Evolutionary conservation across 768 basidiomycete genomes (phyloP).

Genomic region (Lyophyllum atratum): DNA sequence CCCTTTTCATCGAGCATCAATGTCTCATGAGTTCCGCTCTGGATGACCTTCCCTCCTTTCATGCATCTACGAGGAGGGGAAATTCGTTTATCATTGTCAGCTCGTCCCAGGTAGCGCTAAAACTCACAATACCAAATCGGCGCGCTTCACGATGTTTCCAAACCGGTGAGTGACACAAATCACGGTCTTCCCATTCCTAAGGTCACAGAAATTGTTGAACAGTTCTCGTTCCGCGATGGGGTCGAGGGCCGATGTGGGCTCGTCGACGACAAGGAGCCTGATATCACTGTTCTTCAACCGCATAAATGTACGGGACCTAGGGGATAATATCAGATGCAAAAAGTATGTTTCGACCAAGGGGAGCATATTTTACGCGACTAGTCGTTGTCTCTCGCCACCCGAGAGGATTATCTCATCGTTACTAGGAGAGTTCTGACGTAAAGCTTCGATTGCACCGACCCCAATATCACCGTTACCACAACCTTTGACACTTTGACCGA

Average conservation of each 20-base stretch:
- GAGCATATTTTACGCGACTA: slow-evolving; percentile 42
- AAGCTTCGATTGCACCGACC: slow-evolving; percentile 30
- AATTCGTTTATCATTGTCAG: not conserved
- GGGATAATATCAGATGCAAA: not conserved
- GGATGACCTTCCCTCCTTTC: slow-evolving; percentile 7
- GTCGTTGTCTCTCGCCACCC: slow-evolving; percentile 50
- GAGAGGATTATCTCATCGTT: slow-evolving; percentile 33
- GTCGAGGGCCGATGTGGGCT: slow-evolving; percentile 60
- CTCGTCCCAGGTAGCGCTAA: not conserved
- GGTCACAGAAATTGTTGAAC: slow-evolving; percentile 37
- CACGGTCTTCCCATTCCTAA: slow-evolving; percentile 51
- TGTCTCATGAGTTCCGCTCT: not conserved
- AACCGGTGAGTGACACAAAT: slow-evolving; percentile 61
- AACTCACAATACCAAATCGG: not conserved
- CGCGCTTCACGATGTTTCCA: slow-evolving; percentile 42
- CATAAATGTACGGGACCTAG: slow-evolving; percentile 50
- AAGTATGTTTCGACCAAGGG: not conserved
- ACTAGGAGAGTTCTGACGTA: slow-evolving; percentile 28
- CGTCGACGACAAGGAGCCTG: slow-evolving; percentile 55
- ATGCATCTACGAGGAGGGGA: slow-evolving; percentile 1
- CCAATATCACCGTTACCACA: slow-evolving; percentile 27
- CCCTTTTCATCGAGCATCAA: not conserved
- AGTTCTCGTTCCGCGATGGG: slow-evolving; percentile 53
- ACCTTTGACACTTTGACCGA: slow-evolving; percentile 30
- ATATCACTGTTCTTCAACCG: slow-evolving; percentile 38